Conservation (phyloP, 1,284 basidiomycete species). For the Rhodotorula sp. region DNA sequence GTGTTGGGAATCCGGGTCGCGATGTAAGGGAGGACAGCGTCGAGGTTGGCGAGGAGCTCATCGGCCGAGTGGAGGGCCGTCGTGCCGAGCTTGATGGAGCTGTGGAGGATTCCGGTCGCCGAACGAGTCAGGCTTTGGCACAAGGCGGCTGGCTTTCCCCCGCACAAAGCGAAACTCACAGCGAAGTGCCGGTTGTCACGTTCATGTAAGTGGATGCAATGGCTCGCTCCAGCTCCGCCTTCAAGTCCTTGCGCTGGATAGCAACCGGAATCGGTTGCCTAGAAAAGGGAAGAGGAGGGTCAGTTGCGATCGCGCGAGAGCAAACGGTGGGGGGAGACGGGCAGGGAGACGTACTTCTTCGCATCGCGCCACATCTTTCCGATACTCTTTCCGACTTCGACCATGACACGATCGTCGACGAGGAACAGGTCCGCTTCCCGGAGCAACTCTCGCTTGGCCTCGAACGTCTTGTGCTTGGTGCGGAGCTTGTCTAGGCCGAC, state of each 20-base stretch:
- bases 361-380: constrained; percentile 90
- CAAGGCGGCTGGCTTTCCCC: too few relatives aligned
- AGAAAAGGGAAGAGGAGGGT: not conserved
- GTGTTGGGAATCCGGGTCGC: constrained; percentile 61
- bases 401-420: constrained; percentile 84
- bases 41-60: constrained; percentile 76
- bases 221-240: constrained; percentile 82
- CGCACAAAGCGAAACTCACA: constrained; percentile 16
- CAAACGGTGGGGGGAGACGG: not conserved
- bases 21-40: constrained; percentile 74
- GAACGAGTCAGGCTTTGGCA: not conserved
- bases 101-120: constrained; percentile 46
- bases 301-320: not conserved
- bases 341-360: constrained; percentile 69
- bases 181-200: constrained; percentile 83
- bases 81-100: constrained; percentile 79
- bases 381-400: constrained; percentile 79
- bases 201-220: constrained; percentile 91
- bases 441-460: constrained; percentile 78
- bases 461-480: constrained; percentile 90
- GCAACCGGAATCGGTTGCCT: constrained; percentile 93
- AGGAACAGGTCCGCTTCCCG: constrained; percentile 90
- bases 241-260: constrained; percentile 78
- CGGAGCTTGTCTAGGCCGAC: constrained; percentile 85
- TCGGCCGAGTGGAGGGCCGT: constrained; percentile 65